Evolutionary conservation across 192 early-diverging fungal species (phyloP), one percentile per base, ranked within the genome.

Genomic region (Cetraspora pellucida): DNA sequence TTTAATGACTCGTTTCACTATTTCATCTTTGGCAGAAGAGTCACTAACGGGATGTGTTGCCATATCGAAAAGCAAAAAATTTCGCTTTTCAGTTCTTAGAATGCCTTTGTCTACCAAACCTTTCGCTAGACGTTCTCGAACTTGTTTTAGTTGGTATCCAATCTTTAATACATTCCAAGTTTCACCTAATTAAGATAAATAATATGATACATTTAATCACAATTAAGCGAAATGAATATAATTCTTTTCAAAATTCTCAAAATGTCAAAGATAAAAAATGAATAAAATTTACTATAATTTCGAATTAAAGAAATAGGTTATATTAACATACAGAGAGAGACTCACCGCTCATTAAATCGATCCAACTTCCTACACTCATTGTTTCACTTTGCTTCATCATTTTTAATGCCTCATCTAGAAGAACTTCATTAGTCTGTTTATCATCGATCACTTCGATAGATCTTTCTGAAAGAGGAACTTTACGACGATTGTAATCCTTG

Each of bases 91-190:
- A 19, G 97, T 99, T 55, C 96, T 85, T 50, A 99, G 81, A 37
- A 99, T 92, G 19, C 97, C 97, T 82, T 99, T 99, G 82, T 99
- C 97, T n/a, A 99, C 97, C 50, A 99, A 82, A 3, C 96, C 97
- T 82, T 99, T 99, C 37, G 95, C 94, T 55, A 99, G 87, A 25
- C 97, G 87, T 82, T 99, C 97, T 16, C 97, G 90, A 10, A 99
- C 97, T 86, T 98, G 95, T 81, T 97, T 98, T 47, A 99, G 86
- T 85, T 99, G 97, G 81, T 95, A 98, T 44, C 94, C 94, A 79
- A 97, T 95, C 81, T 97, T 97, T 84, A 94, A 89, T 30, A 99
- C 88, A 83, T 98, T 98, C 97, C 97, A 99, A 10, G 97, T 99
- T 89, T 99, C 97, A 59, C 97, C 95, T 95, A 65, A 0, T 37